These are phyloP conservation scores for Calonectria fujianensis DNA, from an alignment of 2,329 filamentous ascomycete species.

Conservation along the genomic window DNA sequence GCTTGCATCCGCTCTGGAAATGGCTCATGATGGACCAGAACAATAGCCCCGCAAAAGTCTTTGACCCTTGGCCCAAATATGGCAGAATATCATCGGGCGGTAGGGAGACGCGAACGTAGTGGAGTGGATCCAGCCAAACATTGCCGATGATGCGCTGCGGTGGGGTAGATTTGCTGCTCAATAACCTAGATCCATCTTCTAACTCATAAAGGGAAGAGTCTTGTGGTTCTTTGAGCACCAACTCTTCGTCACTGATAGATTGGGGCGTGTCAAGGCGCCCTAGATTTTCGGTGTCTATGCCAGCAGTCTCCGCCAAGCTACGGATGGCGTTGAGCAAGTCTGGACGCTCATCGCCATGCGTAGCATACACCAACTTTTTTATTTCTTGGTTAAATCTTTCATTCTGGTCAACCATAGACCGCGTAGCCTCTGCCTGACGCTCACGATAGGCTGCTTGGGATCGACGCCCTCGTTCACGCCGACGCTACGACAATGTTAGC, in stretches of 20 bases:
- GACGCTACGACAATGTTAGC: conserved; percentile 38
- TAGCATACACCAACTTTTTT: conserved; percentile 15
- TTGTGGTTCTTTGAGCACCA: background rate
- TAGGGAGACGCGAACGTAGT: conserved; percentile 38
- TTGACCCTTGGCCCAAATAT: conserved; percentile 37
- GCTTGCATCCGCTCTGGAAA: conserved; percentile 26
- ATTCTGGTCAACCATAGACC: conserved; percentile 49
- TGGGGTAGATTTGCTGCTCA: background rate
- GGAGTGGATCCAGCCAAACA: conserved; percentile 43
- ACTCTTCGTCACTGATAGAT: background rate
- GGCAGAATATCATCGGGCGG: conserved; percentile 46
- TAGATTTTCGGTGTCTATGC: conserved; percentile 8
- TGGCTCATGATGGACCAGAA: conserved; percentile 47
- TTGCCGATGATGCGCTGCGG: background rate
- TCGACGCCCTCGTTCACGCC: conserved; percentile 56
- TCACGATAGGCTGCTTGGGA: conserved; percentile 58
- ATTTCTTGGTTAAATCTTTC: conserved; percentile 31
- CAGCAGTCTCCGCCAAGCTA: conserved; percentile 32
- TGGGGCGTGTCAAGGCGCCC: rapidly evolving
- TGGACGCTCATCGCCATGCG: conserved; percentile 33
- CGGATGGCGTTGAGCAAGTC: conserved; percentile 36
- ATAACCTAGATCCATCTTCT: background rate
- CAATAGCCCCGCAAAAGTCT: conserved; percentile 39
- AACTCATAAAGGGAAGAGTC: background rate
- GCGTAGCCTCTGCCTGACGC: conserved; percentile 50